phyloP scores from a whole-genome alignment of 164 flowering plant genomes.

The Stephania cephalantha region DNA sequence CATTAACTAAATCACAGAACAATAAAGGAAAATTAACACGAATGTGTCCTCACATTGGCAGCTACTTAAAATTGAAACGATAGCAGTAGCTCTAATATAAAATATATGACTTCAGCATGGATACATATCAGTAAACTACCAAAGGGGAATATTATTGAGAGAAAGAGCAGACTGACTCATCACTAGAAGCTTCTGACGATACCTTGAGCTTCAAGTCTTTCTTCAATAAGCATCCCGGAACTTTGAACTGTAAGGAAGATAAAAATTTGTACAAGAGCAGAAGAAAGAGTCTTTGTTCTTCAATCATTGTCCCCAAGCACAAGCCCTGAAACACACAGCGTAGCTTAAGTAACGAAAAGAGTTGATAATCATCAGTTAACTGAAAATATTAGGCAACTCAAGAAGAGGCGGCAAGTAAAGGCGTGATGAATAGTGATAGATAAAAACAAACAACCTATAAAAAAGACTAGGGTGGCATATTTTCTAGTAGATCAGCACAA shows the following conservation, averaged over 20 bases:
- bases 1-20: too few relatives aligned
- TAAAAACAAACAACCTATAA: too few relatives aligned
- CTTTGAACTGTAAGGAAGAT: not conserved
- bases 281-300: not conserved
- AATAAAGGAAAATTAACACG: too few relatives aligned
- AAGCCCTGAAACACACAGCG: slow-evolving; percentile 14
- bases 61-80: not conserved
- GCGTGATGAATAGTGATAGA: too few relatives aligned
- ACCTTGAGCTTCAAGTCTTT: not conserved
- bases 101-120: too few relatives aligned
- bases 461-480: too few relatives aligned
- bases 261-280: not conserved
- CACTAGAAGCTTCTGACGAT: slow-evolving; percentile 2
- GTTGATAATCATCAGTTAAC: too few relatives aligned
- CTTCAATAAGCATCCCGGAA: not conserved
- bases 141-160: not conserved
- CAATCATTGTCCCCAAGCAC: slow-evolving; percentile 18
- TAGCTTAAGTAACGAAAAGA: too few relatives aligned
- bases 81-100: not conserved
- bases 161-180: not conserved
- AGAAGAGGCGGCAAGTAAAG: too few relatives aligned
- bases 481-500: too few relatives aligned
- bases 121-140: not conserved
- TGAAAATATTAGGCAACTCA: too few relatives aligned
- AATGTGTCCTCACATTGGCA: not conserved